These are phyloP conservation scores for Dactylellina cionopaga DNA, from an alignment of 2,329 filamentous ascomycete genomes.

Conservation along the genomic window DNA sequence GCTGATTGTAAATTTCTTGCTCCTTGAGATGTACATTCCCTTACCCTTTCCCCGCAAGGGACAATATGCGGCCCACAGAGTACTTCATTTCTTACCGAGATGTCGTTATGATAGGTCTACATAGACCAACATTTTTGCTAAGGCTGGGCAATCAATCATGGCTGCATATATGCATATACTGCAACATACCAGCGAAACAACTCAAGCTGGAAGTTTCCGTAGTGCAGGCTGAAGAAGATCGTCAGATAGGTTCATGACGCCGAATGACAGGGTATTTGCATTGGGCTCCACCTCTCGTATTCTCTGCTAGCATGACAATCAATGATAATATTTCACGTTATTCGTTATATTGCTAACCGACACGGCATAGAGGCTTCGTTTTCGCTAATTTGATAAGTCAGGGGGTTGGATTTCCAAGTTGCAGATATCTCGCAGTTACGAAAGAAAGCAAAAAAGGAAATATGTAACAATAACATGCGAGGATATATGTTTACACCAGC, in stretches of 20 bases:
- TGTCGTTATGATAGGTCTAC: too few relatives aligned
- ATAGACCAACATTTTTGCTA: too few relatives aligned
- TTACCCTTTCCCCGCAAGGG: too few relatives aligned
- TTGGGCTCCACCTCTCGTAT: constrained; percentile 52
- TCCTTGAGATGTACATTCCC: too few relatives aligned
- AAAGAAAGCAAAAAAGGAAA: constrained; percentile 7
- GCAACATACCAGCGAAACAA: too few relatives aligned
- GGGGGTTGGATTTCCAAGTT: constrained; percentile 26
- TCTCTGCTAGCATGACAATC: constrained; percentile 5
- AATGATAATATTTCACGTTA: constrained; percentile 35
- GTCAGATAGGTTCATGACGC: constrained; percentile 18
- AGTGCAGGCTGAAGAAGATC: constrained; percentile 15
- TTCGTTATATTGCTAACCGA: constrained; percentile 47
- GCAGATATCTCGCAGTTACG: constrained; percentile 13
- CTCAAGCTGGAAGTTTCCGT: not conserved
- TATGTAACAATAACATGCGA: not conserved
- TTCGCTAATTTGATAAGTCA: constrained; percentile 45
- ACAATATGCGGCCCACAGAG: too few relatives aligned
- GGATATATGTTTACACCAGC: constrained; percentile 2
- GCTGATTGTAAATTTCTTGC: too few relatives aligned
- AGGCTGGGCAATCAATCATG: too few relatives aligned
- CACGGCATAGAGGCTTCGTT: constrained; percentile 50
- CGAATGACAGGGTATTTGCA: constrained; percentile 8
- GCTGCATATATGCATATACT: too few relatives aligned
- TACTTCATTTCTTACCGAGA: too few relatives aligned